Evolutionary conservation across 225 moss, liverwort and hornwort genomes (phyloP).

Genomic region (Climacium dendroides): DNA sequence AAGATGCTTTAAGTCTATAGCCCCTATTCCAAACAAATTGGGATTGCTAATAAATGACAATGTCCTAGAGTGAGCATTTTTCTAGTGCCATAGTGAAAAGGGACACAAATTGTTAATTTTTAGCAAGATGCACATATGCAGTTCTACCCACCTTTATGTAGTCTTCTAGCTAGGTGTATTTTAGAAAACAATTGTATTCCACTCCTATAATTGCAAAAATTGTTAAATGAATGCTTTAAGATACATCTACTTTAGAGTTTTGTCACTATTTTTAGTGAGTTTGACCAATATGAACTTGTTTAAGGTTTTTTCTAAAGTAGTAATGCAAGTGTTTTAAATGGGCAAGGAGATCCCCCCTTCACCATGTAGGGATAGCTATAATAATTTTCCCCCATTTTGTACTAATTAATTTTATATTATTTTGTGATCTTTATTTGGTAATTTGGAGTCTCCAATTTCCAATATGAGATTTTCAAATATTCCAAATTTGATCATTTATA

Average conservation of each 20-base stretch:
- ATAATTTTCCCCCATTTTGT: neutral
- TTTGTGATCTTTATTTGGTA: too few species aligned
- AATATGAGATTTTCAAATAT: too few species aligned
- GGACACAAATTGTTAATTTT: neutral
- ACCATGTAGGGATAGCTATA: neutral
- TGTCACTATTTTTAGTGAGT: neutral
- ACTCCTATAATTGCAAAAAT: neutral
- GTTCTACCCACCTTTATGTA: neutral
- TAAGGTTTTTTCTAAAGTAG: neutral
- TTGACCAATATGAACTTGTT: fast-evolving
- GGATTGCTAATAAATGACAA: neutral
- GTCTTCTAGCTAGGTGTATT: neutral
- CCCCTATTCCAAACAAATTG: neutral
- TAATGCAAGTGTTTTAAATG: neutral
- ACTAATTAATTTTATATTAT: neutral
- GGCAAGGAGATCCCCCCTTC: neutral
- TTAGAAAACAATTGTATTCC: neutral
- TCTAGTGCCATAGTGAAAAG: neutral
- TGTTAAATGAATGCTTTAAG: neutral
- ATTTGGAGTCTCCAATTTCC: too few species aligned
- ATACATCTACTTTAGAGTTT: neutral
- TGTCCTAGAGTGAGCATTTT: neutral
- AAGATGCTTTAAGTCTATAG: neutral
- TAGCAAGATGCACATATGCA: neutral
- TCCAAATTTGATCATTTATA: neutral